Evolutionary conservation across 768 basidiomycete genomes (phyloP), one percentile per base, ranked within the genome.

Genomic region (Hygrophoropsis aurantiaca): DNA sequence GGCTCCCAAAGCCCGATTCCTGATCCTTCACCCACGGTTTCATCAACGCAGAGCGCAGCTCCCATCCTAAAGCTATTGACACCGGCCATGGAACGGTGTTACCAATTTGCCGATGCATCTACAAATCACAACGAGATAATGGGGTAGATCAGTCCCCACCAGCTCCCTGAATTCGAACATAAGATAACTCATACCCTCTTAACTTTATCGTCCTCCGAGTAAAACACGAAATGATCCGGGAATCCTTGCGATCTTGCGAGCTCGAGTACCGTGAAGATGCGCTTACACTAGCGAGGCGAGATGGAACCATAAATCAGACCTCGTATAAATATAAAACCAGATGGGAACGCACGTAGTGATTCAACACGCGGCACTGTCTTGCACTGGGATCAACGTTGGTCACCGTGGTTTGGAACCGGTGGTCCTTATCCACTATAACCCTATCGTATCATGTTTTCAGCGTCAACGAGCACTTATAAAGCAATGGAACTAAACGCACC

Each of bases 191-290:
- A n/a, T n/a, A 88, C 87, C 2, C 81, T 87, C 23, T 79, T 71
- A 11, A 89, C 74, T 35, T 74, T 78, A 33, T 79, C 57, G 11
- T 73, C 65, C 6, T 72, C 52, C 0, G 85, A 69, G 45, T 75
- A 57, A 51, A 92, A 90, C 0, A 77, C 64, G 47, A 88, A 90
- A 56, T 74, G 66, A 52, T 92, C 89, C 0, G 88, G 85, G 59
- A 92, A 88, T 0, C 90, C 89, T 68, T 92, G 89, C 0, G 86
- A 84, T 34, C 90, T 72, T 6, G 88, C 89, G 11, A 87, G 70
- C 59, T 91, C 89, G 4, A 88, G 77, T 19, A 90, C 81, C 0
- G 84, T 85, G 5, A 89, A 66, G 53, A 89, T 80, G 8, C 89
- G 77, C 53, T 76, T 76, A 52, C 80, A 83, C 89, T 91, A n/a